Conservation (phyloP, 371 early-diverging fungal genomes). For the Rhizopus stolonifer region DNA sequence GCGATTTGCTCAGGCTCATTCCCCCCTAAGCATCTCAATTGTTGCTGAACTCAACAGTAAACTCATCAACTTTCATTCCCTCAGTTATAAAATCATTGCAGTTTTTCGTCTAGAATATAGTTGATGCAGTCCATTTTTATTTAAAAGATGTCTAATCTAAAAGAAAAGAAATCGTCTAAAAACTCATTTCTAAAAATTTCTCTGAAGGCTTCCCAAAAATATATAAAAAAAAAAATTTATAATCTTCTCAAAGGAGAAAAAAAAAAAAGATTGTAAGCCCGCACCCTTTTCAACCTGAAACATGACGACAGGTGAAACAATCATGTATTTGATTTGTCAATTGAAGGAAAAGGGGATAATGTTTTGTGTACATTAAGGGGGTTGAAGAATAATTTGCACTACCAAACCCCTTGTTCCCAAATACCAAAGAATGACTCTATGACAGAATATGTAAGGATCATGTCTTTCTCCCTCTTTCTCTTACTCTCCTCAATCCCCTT, state of each 20-base stretch:
- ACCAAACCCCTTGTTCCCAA: slow-evolving; percentile 6
- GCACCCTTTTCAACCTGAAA: slow-evolving; percentile 1
- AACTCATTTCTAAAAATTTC: too few relatives aligned
- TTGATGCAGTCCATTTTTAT: too few relatives aligned
- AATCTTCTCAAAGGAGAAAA: too few relatives aligned
- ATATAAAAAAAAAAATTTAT: neutral
- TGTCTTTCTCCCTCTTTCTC: slow-evolving; percentile 5
- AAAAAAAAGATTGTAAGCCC: neutral
- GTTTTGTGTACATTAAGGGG: slow-evolving; percentile 8
- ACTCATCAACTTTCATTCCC: too few relatives aligned
- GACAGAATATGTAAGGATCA: slow-evolving; percentile 10
- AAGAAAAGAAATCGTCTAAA: too few relatives aligned
- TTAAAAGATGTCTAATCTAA: too few relatives aligned
- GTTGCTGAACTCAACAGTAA: too few relatives aligned
- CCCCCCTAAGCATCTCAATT: too few relatives aligned
- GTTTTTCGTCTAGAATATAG: too few relatives aligned
- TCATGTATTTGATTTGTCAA: neutral
- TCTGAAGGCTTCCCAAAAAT: too few relatives aligned
- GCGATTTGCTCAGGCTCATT: too few relatives aligned
- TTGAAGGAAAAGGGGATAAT: neutral
- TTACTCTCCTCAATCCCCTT: slow-evolving; percentile 2
- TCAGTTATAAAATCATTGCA: too few relatives aligned
- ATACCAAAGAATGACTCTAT: slow-evolving; percentile 19
- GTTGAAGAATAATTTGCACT: slow-evolving; percentile 11
- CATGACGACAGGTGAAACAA: slow-evolving; percentile 3